These are phyloP conservation scores for Talaromyces pinophilus DNA, from an alignment of 2,329 filamentous ascomycete species.

Conservation along the genomic window DNA sequence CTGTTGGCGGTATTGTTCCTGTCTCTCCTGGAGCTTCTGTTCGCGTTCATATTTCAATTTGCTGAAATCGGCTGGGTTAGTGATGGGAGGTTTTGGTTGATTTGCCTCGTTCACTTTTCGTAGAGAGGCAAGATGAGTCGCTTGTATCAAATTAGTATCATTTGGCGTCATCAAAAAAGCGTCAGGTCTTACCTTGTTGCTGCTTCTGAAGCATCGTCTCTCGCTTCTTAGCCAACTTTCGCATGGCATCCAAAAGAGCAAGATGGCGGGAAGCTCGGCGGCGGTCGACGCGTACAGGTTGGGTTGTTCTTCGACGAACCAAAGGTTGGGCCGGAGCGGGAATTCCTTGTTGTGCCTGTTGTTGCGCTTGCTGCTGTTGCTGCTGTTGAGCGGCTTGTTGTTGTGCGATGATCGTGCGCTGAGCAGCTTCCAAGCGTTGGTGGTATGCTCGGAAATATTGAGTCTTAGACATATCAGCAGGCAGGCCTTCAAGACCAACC, in stretches of 20 bases:
- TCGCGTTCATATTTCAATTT: conserved; percentile 85
- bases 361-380: conserved; percentile 54
- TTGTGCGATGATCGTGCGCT: conserved; percentile 59
- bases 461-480: conserved; percentile 90
- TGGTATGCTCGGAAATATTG: conserved; percentile 85
- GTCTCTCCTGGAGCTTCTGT: conserved; percentile 61
- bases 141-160: conserved; percentile 36
- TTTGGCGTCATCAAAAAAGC: not conserved
- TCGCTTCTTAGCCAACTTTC: conserved; percentile 90
- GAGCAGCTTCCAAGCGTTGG: conserved; percentile 62
- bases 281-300: conserved; percentile 80
- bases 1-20: conserved; percentile 64
- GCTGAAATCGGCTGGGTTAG: conserved; percentile 90
- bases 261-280: conserved; percentile 83
- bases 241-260: conserved; percentile 88
- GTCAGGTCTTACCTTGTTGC: conserved; percentile 62
- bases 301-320: conserved; percentile 68
- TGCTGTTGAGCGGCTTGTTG: conserved; percentile 59
- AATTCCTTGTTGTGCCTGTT: conserved; percentile 45
- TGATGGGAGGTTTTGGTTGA: conserved; percentile 59
- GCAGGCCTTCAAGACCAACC: conserved; percentile 87
- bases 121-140: conserved; percentile 71
- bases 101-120: conserved; percentile 75
- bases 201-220: conserved; percentile 85
- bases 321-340: conserved; percentile 56